Conservation (phyloP, 2,329 filamentous ascomycete genomes). For the Hymenotorrendiella dingleyae region DNA sequence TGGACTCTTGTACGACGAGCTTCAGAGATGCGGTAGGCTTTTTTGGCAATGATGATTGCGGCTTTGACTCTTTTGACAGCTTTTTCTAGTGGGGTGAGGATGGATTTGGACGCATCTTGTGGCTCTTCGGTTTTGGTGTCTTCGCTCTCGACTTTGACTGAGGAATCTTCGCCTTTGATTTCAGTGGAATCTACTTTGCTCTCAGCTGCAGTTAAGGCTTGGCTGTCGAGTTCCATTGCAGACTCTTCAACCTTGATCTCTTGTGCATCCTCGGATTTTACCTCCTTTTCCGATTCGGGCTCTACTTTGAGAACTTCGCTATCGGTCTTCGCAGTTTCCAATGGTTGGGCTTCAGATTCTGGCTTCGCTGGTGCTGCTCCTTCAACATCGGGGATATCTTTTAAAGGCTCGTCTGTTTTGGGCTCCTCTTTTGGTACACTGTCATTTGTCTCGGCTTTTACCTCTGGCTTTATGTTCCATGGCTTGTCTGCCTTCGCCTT, state of each 20-base stretch:
- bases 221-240: not conserved
- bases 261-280: not conserved
- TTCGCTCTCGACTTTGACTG: no score
- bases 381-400: not conserved
- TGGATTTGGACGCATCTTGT: conserved; percentile 7
- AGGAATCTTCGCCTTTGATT: not conserved
- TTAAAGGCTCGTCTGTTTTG: not conserved
- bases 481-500: conserved; percentile 13
- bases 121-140: not conserved
- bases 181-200: no score
- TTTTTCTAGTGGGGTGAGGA: conserved; percentile 49
- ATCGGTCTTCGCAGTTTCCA: not conserved
- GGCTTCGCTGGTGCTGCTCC: not conserved
- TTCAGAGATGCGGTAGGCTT: conserved; percentile 72
- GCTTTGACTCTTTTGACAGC: conserved; percentile 71
- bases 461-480: no score
- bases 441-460: not conserved
- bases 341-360: not conserved
- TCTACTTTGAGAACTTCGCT: not conserved
- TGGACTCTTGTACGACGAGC: conserved; percentile 70
- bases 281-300: not conserved
- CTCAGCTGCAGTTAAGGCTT: not conserved
- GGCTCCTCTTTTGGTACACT: not conserved
- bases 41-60: conserved; percentile 77
- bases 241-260: not conserved